Evolutionary conservation across 192 early-diverging fungal species (phyloP).

Genomic region (Phycomyces nitens): DNA sequence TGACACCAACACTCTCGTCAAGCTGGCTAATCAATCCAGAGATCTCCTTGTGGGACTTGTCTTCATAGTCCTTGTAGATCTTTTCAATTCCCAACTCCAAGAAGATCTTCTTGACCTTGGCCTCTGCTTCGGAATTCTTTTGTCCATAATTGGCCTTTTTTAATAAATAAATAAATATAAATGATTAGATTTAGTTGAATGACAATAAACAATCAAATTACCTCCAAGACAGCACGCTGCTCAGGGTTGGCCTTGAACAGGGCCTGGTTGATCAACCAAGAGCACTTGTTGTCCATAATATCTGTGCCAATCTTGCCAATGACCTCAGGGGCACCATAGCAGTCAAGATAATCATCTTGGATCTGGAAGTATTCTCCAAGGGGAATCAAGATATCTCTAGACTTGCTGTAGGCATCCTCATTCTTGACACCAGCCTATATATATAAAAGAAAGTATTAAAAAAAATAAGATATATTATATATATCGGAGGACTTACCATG

Average conservation of each 20-base stretch:
- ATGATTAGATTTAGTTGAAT: neutral
- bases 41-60: constrained; percentile 72
- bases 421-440: constrained; percentile 70
- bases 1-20: constrained; percentile 71
- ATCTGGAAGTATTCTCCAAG: constrained; percentile 98
- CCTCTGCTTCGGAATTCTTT: constrained; percentile 72
- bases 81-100: constrained; percentile 73
- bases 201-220: constrained; percentile 17
- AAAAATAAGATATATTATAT: neutral
- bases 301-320: constrained; percentile 99
- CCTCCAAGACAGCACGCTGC: constrained; percentile 81
- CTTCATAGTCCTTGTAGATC: constrained; percentile 87
- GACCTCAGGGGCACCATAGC: constrained; percentile 82
- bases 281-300: constrained; percentile 99
- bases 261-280: constrained; percentile 95
- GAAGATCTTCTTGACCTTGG: constrained; percentile 82
- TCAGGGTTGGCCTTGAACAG: constrained; percentile 70
- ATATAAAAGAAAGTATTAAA: neutral
- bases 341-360: constrained; percentile 98
- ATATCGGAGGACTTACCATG: constrained; percentile 47
- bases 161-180: constrained; percentile 6
- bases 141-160: constrained; percentile 84
- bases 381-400: constrained; percentile 84
- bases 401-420: constrained; percentile 77
- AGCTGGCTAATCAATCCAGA: constrained; percentile 74